Percentiles rank a stretch among this genome's conserved stretches.
Evolutionary conservation across 257 asterid genomes (phyloP).

Genomic region (Solanum verrucosum): DNA sequence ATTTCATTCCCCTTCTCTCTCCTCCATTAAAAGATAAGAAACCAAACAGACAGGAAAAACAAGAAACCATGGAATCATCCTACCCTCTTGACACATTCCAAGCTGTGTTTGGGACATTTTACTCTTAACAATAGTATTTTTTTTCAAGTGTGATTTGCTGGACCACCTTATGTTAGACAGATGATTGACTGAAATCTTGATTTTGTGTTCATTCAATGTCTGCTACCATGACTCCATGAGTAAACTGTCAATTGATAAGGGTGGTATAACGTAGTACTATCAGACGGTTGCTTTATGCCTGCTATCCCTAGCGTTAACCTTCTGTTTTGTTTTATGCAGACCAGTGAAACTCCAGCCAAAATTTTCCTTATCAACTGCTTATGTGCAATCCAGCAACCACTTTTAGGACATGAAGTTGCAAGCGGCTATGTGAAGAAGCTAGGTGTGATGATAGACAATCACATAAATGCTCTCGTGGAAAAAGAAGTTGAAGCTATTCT

Average conservation of each 20-base stretch:
- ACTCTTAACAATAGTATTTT: background rate
- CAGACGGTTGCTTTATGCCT: background rate
- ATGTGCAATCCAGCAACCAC: slow-evolving; percentile 83
- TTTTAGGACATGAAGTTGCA: slow-evolving; percentile 66
- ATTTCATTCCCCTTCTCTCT: background rate
- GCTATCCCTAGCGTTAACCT: background rate
- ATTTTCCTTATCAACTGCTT: slow-evolving; percentile 88
- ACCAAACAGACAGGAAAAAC: background rate
- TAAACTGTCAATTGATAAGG: background rate
- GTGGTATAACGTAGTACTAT: background rate
- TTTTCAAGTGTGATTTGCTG: background rate
- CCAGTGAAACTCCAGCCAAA: slow-evolving; percentile 79
- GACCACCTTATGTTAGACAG: background rate
- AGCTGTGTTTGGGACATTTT: background rate
- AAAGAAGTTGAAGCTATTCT: slow-evolving; percentile 67
- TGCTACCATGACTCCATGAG: background rate
- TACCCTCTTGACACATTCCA: background rate
- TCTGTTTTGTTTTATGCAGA: slow-evolving; percentile 31
- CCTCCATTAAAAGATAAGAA: background rate
- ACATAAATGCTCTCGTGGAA: slow-evolving; percentile 64
- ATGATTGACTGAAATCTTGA: background rate
- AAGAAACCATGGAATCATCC: background rate
- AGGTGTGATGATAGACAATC: slow-evolving; percentile 63
- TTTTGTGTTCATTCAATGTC: background rate
- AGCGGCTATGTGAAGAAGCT: slow-evolving; percentile 67